These are phyloP conservation scores for Malus hybrid DNA, from an alignment of 331 rosid genomes.

Conservation along the genomic window DNA sequence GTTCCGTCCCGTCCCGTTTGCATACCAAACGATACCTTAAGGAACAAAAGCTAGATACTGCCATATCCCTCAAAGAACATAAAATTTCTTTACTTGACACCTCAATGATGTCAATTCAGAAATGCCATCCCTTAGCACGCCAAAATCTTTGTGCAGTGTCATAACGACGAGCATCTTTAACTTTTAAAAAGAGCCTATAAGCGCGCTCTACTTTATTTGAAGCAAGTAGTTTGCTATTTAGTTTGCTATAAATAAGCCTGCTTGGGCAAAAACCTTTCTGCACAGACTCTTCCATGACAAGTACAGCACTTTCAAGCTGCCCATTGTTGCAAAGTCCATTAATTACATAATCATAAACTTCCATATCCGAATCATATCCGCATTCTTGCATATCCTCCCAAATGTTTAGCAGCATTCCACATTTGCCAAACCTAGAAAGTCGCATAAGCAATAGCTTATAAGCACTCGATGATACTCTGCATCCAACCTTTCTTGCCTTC, in stretches of 20 bases:
- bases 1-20: too few species aligned
- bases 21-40: not conserved
- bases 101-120: conserved; percentile 26
- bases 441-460: conserved; percentile 78
- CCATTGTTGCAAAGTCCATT: conserved; percentile 74
- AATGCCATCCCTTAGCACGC: conserved; percentile 89
- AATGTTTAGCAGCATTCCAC: conserved; percentile 60
- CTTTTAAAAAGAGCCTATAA: conserved; percentile 59
- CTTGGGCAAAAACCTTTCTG: conserved; percentile 64
- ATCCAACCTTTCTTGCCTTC: conserved; percentile 60
- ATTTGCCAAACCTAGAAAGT: conserved; percentile 70
- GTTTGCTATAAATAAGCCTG: conserved; percentile 70
- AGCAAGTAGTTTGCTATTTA: conserved; percentile 55
- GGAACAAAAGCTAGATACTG: not conserved
- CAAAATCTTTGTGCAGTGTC: conserved; percentile 58
- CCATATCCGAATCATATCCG: conserved; percentile 60
- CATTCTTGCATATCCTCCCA: conserved; percentile 88
- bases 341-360: conserved; percentile 68
- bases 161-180: conserved; percentile 56
- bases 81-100: not conserved
- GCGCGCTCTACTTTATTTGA: conserved; percentile 53
- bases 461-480: conserved; percentile 54
- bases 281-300: conserved; percentile 86
- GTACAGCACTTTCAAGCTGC: conserved; percentile 83
- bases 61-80: not conserved